A percentile compares a stretch with the other conserved stretches of the same genome.
phyloP scores from a whole-genome alignment of 2,329 filamentous ascomycete species.

The Botrytis sinoallii region DNA sequence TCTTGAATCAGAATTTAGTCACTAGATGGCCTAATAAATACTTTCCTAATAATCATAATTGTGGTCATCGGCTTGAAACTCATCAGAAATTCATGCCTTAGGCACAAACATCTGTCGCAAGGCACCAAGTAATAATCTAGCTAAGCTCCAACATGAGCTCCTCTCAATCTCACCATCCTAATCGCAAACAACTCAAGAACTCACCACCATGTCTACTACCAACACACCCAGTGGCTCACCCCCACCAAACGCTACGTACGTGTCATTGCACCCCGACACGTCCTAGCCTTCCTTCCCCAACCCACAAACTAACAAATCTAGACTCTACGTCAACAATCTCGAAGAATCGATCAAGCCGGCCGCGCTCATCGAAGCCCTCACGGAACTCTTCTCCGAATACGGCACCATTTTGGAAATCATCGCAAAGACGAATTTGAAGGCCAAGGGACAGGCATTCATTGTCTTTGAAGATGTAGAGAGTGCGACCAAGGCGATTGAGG shows the following conservation, averaged over 20 bases:
- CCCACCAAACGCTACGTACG: conserved; percentile 61
- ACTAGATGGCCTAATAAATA: not conserved
- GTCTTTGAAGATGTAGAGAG: conserved; percentile 81
- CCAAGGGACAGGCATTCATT: conserved; percentile 93
- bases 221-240: conserved; percentile 18
- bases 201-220: conserved; percentile 6
- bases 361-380: conserved; percentile 68
- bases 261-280: conserved; percentile 72
- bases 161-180: not conserved
- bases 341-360: conserved; percentile 89
- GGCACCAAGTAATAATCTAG: not conserved
- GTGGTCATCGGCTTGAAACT: not conserved
- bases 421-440: conserved; percentile 84
- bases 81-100: not conserved
- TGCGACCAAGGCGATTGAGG: conserved; percentile 79
- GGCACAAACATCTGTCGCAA: not conserved
- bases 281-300: conserved; percentile 30
- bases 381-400: conserved; percentile 81
- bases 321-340: conserved; percentile 75
- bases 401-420: conserved; percentile 81
- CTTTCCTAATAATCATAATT: not conserved
- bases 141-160: not conserved
- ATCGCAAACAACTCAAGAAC: not conserved
- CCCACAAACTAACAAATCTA: conserved; percentile 36
- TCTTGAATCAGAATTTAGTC: not conserved